phyloP scores from a whole-genome alignment of 768 basidiomycete species.

The Russula sp. region DNA sequence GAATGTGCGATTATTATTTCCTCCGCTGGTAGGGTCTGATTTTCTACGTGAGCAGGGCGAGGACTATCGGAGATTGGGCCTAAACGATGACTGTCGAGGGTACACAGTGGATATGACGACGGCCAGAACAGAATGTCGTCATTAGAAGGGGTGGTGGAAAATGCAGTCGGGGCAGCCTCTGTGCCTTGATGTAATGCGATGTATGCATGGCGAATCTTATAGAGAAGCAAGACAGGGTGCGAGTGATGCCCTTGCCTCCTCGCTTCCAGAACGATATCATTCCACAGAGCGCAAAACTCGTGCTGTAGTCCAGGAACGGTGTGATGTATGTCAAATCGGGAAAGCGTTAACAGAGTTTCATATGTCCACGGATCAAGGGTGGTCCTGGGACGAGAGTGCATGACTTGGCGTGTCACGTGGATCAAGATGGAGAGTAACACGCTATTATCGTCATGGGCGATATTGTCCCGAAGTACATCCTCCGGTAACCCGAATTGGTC shows the following conservation, averaged over 20 bases:
- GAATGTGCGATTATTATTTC: no score
- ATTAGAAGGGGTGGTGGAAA: neutral
- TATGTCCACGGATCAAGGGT: no score
- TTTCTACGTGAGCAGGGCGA: neutral
- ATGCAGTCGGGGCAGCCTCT: neutral
- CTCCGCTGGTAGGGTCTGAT: no score
- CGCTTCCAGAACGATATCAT: neutral
- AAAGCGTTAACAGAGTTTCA: neutral
- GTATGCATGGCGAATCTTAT: neutral
- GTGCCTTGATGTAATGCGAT: conserved; percentile 1
- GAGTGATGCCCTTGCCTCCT: neutral
- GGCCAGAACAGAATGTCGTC: neutral
- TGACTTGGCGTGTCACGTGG: no score
- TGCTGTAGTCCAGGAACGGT: neutral
- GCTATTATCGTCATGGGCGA: neutral
- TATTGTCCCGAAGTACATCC: neutral
- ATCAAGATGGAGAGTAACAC: no score
- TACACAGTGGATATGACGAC: neutral
- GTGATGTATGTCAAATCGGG: neutral
- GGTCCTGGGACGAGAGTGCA: no score
- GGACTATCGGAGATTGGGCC: no score
- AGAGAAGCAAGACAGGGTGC: neutral
- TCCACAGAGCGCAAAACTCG: conserved; percentile 5
- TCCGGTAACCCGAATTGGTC: no score
- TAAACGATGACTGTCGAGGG: neutral